Evolutionary conservation across 495 filamentous ascomycete species (phyloP).

Genomic region (Delitschia confertaspora): DNA sequence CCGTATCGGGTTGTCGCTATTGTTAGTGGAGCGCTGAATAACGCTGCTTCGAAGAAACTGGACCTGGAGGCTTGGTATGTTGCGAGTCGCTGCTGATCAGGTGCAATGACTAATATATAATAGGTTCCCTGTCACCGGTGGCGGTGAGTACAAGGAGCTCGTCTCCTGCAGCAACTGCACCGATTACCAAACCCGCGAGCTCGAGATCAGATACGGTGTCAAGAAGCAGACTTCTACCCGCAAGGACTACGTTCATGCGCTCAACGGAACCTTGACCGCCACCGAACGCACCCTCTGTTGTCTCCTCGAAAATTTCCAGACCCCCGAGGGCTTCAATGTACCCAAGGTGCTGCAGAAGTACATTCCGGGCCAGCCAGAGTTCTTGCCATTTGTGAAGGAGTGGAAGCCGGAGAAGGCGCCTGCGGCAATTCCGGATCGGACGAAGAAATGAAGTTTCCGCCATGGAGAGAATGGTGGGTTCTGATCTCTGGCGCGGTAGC

Average conservation of each 20-base stretch:
- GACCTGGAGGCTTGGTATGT: constrained; percentile 86
- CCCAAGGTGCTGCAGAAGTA: constrained; percentile 86
- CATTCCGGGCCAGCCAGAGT: constrained; percentile 78
- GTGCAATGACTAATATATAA: not conserved
- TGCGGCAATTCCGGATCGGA: no score
- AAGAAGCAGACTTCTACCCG: constrained; percentile 70
- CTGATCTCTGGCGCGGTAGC: no score
- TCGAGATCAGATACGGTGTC: constrained; percentile 63
- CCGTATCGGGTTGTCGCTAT: constrained; percentile 89
- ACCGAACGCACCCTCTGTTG: constrained; percentile 93
- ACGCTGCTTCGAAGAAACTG: constrained; percentile 88
- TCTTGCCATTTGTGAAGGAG: constrained; percentile 80
- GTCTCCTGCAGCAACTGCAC: constrained; percentile 92
- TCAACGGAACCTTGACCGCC: constrained; percentile 72
- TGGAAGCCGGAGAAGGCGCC: constrained; percentile 22
- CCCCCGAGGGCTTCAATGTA: constrained; percentile 76
- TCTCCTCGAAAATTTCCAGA: constrained; percentile 93
- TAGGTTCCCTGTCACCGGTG: constrained; percentile 78
- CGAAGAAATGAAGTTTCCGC: no score
- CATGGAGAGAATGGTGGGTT: no score
- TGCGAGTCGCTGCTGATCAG: not conserved
- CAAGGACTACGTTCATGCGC: constrained; percentile 89
- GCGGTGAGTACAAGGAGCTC: constrained; percentile 81
- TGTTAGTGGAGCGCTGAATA: constrained; percentile 61
- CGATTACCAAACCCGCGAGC: constrained; percentile 82